Base-by-base conservation (phyloP, 805 yeast genomes). In the Wickerhamiella nectarea region DNA sequence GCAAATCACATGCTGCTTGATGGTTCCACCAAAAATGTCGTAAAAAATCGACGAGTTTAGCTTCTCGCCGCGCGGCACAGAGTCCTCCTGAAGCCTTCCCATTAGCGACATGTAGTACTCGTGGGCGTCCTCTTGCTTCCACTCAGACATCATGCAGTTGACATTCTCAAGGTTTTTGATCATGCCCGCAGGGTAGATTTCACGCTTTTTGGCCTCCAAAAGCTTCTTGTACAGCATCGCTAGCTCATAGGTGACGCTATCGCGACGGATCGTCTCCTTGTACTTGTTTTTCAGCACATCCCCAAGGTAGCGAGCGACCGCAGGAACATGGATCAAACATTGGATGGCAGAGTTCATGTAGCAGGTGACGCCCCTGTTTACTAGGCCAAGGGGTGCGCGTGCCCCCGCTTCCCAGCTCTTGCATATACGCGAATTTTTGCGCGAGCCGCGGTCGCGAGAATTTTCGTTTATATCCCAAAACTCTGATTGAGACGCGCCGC, bases 71-170 rank as follows among this genome's bases (percentile, higher is more conserved):
- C 74, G 79, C 29, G 97, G 97, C 1, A 91, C 85, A 10, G 84
- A 72, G 58, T 87, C 96, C 57, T 87, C 96, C 62, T 87, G 97
- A 42, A 87, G 64, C 42, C 95, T 66, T 6, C 89, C 75, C 70
- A 87, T 71, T 48, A 87, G 66, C 10, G 94, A 83, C 96, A 87
- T 87, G 60, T 80, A 84, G 64, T 87, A 91, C 63, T 91, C 98
- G 62, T 91, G 98, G 0, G 95, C 81, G 62, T 91, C 98, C 62
- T 91, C 97, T 61, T 91, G 98, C 62, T 85, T 87, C 95, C 95
- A 87, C 59, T 79, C 91, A 36, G 86, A 77, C 94, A 87, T 85
- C 94, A 84, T 83, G 59, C 94, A 84, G 61, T 86, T 86, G 54
- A 89, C 84, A 54, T 84, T 94, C 40, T 73, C 82, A 46, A 83